Conservation (phyloP, 192 early-diverging fungal species). For the Coemansia sp. region DNA sequence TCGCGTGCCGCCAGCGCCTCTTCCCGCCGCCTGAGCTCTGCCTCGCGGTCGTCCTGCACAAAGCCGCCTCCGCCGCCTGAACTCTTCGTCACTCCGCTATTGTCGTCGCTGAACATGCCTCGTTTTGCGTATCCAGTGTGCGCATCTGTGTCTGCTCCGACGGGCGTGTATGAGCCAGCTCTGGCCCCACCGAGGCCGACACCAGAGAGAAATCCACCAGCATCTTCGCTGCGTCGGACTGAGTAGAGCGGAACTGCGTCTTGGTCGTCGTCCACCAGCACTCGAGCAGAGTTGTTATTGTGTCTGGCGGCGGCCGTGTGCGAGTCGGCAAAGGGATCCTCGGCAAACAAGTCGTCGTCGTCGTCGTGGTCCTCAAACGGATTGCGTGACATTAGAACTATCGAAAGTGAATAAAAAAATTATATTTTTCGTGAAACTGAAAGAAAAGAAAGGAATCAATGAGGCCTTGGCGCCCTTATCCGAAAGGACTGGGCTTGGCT, state of each 20-base stretch:
- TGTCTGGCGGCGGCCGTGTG: conserved; percentile 17
- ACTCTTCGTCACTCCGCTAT: conserved; percentile 17
- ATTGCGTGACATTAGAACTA: conserved; percentile 42
- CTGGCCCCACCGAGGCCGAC: conserved; percentile 28
- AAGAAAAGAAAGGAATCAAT: not conserved
- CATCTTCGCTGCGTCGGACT: conserved; percentile 36
- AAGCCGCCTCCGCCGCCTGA: conserved; percentile 3
- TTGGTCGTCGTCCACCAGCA: conserved; percentile 21
- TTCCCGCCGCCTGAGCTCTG: conserved; percentile 73
- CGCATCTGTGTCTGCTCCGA: conserved; percentile 31
- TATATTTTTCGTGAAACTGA: not conserved
- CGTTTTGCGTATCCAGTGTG: conserved; percentile 14
- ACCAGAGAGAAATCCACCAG: conserved; percentile 38
- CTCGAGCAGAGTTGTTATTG: conserved; percentile 8
- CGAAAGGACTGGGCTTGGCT: not conserved
- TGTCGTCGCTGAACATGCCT: conserved; percentile 10
- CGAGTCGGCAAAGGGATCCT: conserved; percentile 47
- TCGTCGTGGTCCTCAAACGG: conserved; percentile 50
- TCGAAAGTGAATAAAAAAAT: not conserved
- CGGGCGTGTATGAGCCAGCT: conserved; percentile 37
- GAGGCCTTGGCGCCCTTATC: not conserved
- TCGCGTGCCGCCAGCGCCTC: conserved; percentile 79
- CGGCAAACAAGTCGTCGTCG: conserved; percentile 42
- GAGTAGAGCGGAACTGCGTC: conserved; percentile 52
- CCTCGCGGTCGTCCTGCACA: conserved; percentile 61